Evolutionary conservation across 2,329 filamentous ascomycete genomes (phyloP).

Genomic region (Microascus cirrosus): DNA sequence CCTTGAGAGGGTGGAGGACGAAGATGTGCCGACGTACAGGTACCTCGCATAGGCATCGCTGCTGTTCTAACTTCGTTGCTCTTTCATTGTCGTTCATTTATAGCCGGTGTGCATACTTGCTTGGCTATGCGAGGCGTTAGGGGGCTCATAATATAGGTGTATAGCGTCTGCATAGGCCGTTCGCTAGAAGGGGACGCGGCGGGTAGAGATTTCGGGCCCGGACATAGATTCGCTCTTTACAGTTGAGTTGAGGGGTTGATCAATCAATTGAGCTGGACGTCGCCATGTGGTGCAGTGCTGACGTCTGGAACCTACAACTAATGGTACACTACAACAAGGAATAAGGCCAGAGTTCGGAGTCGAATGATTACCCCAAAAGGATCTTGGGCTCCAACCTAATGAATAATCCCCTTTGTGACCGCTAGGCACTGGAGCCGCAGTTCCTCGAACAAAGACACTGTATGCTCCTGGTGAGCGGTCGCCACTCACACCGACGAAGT

Average conservation of each 20-base stretch:
- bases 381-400: too few species aligned
- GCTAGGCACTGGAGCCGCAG: too few species aligned
- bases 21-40: conserved; percentile 52
- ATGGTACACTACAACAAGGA: too few species aligned
- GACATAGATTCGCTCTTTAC: neutral
- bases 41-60: conserved; percentile 51
- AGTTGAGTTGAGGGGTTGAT: neutral
- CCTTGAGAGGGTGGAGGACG: conserved; percentile 61
- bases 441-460: too few species aligned
- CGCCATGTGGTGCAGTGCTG: too few species aligned
- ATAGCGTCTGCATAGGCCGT: neutral
- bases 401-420: too few species aligned
- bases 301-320: too few species aligned
- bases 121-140: neutral
- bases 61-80: neutral
- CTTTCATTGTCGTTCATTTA: neutral
- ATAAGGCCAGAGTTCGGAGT: too few species aligned
- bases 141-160: neutral
- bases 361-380: too few species aligned
- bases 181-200: neutral
- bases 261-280: too few species aligned
- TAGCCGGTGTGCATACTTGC: neutral
- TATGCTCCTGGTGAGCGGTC: too few species aligned
- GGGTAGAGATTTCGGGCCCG: neutral
- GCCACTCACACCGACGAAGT: too few species aligned